Evolutionary conservation across 768 basidiomycete genomes (phyloP), one percentile per base, ranked within the genome.

Genomic region (Trametes cinnabarina): DNA sequence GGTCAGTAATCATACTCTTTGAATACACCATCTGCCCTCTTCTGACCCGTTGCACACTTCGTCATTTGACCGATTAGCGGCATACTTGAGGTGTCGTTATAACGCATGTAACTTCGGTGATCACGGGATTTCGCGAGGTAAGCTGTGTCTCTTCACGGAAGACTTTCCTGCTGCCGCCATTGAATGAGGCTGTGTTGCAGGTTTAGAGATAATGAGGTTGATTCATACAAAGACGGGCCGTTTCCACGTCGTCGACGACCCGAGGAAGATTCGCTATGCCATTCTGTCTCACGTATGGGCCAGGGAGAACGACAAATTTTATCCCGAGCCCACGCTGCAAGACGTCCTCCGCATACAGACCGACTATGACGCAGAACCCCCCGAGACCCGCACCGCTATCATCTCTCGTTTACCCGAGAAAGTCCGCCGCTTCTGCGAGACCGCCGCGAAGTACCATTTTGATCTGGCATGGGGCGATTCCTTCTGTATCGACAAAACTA

Each of bases 211-310:
- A 22, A 60, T 60, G 58, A 32, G 58, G 12, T n/a, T 60, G 23
- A 32, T 60, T 11, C 39, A 60, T 42, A 60, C 58, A 6, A 49
- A 19, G 12, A 55, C 52, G 1, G 58, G 47, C 14, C 37, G 43
- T 5, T 60, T 60, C 19, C 47, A 30, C 25, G 23, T 22, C n/a
- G 10, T 60, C 34, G 47, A 60, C 23, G 42, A 54, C n/a, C 58
- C 58, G 4, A 30, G 53, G 2, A 32, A 17, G 2, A 32, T 51
- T n/a, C 53, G 52, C 48, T 60, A 55, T 25, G 58, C 58, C 2
- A 55, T 50, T 10, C 52, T 60, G 17, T 60, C 53, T 19, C 58
- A 60, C 30, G 52, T 55, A 14, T 60, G 58, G 58, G 52, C 58
- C 10, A 49, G 49, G 17, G 11, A 26, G 19, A 22, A n/a, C 17